Base-by-base conservation (phyloP, 768 basidiomycete genomes). In the Phylloporus scabripes region DNA sequence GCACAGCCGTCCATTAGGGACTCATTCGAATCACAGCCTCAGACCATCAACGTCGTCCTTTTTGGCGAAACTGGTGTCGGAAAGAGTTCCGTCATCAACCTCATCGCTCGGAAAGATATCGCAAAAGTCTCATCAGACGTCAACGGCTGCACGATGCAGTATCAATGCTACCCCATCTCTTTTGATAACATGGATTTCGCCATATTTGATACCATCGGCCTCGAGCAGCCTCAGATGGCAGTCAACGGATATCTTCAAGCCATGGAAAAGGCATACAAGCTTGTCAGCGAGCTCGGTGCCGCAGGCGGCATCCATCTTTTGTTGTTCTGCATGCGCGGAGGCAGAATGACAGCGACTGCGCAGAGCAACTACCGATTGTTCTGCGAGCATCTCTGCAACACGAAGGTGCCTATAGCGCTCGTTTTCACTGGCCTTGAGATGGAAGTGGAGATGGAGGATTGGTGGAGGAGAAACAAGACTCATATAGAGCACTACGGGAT, bases 31-130 rank as follows among this genome's bases (percentile, higher is more conserved):
- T n/a, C 45, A 17, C 53, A 29, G 15, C 29, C 42, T n/a, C 17
- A 1, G 17, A 51, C 55, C 21, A 33, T 53, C 44, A 76, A 74
- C 29, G 57, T 75, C 32, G 56, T 76, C 3, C 48, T 76, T 17
- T 73, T 75, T 38, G 74, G 74, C 4, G 71, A 73, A 50, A 61
- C 69, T 1, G 71, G 74, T 17, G 51, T 64, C n/a, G 66, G 65
- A 6, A 66, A 68, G 44, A 65, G 64, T 38, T 58, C 62, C 1
- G 59, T 66, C 23, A 57, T 66, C 47, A 66, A 68, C 29, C 62
- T 66, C 18, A 64, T 68, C 46, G 64, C 65, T 9, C 62, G 45
- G 11, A 9, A 18, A 20, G 10, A 49, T 2, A 15, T 66, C 14
- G 64, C 65, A 23, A 23, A 45, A 21, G 64, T 66, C 17, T 66